Conservation (phyloP, 2,329 filamentous ascomycete genomes). For the Pseudopithomyces maydicus region DNA sequence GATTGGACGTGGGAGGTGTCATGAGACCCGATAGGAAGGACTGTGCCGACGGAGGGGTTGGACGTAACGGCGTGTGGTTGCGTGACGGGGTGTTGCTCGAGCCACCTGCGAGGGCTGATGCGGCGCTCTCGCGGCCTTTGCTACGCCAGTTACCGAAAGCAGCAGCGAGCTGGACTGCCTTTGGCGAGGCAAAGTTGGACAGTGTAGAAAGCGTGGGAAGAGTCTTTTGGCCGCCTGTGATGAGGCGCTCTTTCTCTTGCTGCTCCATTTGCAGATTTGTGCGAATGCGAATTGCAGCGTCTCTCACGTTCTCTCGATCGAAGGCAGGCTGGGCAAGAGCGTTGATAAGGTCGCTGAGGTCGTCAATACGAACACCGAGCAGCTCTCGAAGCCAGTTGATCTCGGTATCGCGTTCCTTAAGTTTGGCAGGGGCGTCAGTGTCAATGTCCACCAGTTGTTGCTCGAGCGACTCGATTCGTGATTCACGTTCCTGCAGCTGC, state of each 20-base stretch:
- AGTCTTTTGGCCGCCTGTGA: constrained; percentile 64
- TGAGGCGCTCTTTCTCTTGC: constrained; percentile 86
- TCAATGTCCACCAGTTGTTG: constrained; percentile 71
- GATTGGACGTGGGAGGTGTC: constrained; percentile 82
- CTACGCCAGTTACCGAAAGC: constrained; percentile 97
- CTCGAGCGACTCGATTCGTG: constrained; percentile 86
- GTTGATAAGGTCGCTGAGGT: constrained; percentile 88
- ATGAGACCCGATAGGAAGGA: constrained; percentile 78
- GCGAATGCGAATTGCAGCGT: constrained; percentile 89
- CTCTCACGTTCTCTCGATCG: constrained; percentile 79
- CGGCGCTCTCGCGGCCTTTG: constrained; percentile 60
- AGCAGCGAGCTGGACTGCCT: constrained; percentile 89
- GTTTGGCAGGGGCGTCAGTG: constrained; percentile 77
- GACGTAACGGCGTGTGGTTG: constrained; percentile 40
- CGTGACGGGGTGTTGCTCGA: constrained; percentile 35
- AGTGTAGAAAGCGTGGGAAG: constrained; percentile 79
- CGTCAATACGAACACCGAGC: constrained; percentile 85
- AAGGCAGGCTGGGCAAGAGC: constrained; percentile 76
- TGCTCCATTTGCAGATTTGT: constrained; percentile 98
- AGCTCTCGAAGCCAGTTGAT: constrained; percentile 95
- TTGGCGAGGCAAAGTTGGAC: constrained; percentile 77
- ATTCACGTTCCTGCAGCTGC: constrained; percentile 92
- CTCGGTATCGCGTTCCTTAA: constrained; percentile 91
- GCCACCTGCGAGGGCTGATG: constrained; percentile 51
- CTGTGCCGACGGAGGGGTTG: constrained; percentile 55